A percentile compares a stretch with the other conserved stretches of the same genome.
phyloP scores from a whole-genome alignment of 352 stramenopile species.

The Peronospora destructor region DNA sequence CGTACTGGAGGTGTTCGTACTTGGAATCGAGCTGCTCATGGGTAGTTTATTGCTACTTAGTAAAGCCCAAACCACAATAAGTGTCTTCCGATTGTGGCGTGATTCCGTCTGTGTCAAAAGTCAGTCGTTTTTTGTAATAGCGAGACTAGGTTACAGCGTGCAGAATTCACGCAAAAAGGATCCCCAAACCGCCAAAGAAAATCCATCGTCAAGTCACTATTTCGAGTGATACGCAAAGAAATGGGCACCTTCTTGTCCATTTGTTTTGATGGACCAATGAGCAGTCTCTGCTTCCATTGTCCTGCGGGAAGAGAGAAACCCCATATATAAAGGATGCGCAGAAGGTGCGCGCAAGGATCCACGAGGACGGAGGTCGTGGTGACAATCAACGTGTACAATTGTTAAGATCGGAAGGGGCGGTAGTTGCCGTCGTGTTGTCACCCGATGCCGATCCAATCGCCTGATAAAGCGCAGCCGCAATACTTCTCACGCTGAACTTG shows the following conservation, averaged over 20 bases:
- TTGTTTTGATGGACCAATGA: slow-evolving; percentile 15
- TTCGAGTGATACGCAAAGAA: neutral
- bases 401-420: slow-evolving; percentile 9
- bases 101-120: slow-evolving; percentile 18
- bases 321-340: slow-evolving; percentile 15
- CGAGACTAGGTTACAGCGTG: slow-evolving; percentile 1
- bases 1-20: slow-evolving; percentile 7
- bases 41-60: slow-evolving; percentile 1
- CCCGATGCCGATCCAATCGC: slow-evolving; percentile 10
- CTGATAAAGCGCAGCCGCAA: slow-evolving; percentile 17
- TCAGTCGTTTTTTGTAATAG: slow-evolving; percentile 14
- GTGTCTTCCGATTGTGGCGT: slow-evolving; percentile 9
- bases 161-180: slow-evolving; percentile 1
- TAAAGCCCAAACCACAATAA: neutral
- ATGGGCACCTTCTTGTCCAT: neutral
- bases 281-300: slow-evolving; percentile 13
- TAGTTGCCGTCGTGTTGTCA: slow-evolving; percentile 20
- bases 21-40: slow-evolving; percentile 27
- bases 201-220: slow-evolving; percentile 12
- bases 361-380: slow-evolving; percentile 20
- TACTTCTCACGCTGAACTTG: neutral
- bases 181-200: slow-evolving; percentile 18
- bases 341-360: slow-evolving; percentile 31
- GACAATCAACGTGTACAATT: neutral
- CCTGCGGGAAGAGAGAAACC: slow-evolving; percentile 1